Evolutionary conservation across 202 grass and related monocot genomes (phyloP).

Genomic region (Alloteropsis angusta): DNA sequence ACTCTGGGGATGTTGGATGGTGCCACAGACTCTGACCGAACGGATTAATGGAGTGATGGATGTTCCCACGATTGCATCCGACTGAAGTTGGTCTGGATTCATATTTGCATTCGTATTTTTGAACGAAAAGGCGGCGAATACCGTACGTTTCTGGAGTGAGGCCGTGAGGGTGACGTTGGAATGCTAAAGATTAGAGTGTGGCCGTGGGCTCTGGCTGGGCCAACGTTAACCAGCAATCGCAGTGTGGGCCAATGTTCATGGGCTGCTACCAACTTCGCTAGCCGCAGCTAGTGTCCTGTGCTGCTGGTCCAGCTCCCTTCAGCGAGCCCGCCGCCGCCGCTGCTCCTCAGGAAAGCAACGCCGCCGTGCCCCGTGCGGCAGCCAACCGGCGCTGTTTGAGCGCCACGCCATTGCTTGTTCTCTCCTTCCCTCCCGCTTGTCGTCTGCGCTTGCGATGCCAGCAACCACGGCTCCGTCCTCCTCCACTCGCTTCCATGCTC

Average conservation of each 20-base stretch:
- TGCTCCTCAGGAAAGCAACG: background rate
- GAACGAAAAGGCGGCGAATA: too few species aligned
- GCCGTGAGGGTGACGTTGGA: too few species aligned
- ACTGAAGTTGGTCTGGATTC: too few species aligned
- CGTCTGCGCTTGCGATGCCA: slow-evolving; percentile 19
- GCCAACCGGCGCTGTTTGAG: background rate
- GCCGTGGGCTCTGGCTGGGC: background rate
- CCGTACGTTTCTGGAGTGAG: too few species aligned
- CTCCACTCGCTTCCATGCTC: slow-evolving; percentile 40
- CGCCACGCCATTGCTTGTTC: background rate
- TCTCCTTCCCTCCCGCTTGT: background rate
- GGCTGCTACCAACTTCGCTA: background rate
- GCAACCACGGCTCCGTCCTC: background rate
- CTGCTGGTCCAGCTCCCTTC: background rate
- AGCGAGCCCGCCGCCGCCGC: background rate
- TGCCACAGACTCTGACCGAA: too few species aligned
- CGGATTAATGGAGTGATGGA: too few species aligned
- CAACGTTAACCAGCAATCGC: too few species aligned
- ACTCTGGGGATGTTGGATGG: too few species aligned
- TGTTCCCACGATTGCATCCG: too few species aligned
- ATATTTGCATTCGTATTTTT: too few species aligned
- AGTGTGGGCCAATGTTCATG: background rate
- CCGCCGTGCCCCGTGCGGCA: background rate
- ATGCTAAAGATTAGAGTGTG: too few species aligned
- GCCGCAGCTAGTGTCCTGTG: background rate